Conservation (phyloP, 345 rosid genomes). For the Brassica juncea region DNA sequence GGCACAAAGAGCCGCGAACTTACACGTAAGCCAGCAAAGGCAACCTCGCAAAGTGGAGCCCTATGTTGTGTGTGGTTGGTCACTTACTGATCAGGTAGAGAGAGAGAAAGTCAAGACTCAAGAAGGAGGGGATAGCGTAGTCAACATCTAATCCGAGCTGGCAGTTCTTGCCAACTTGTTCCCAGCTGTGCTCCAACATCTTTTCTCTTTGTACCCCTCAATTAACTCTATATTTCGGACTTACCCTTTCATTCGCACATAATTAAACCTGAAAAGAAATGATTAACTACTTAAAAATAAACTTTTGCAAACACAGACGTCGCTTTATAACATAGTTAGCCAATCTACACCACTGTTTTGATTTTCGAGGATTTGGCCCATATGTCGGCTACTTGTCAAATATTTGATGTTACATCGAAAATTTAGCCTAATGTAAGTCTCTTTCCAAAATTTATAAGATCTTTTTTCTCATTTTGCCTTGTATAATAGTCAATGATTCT, state of each 20-base stretch:
- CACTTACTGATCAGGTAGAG: slow-evolving; percentile 31
- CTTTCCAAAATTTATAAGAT: background rate
- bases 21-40: slow-evolving; percentile 34
- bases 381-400: background rate
- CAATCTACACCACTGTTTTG: background rate
- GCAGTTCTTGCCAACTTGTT: slow-evolving; percentile 54
- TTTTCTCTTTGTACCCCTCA: slow-evolving; percentile 28
- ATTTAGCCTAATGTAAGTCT: background rate
- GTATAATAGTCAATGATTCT: background rate
- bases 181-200: slow-evolving; percentile 54
- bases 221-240: slow-evolving; percentile 4
- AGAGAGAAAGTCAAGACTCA: slow-evolving; percentile 9
- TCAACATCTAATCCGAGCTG: slow-evolving; percentile 43
- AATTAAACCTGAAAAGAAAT: background rate
- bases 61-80: slow-evolving; percentile 39
- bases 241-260: slow-evolving; percentile 23
- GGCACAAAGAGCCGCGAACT: slow-evolving; percentile 12
- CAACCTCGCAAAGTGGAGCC: slow-evolving; percentile 32
- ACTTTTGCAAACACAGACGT: slow-evolving; percentile 1
- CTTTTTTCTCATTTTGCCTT: background rate
- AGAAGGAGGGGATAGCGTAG: slow-evolving; percentile 26
- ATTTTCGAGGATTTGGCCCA: background rate
- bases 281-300: background rate
- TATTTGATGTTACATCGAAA: background rate
- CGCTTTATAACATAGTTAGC: background rate